Base-by-base conservation (phyloP, 257 asterid species). In the Solanum infundibuliforme region DNA sequence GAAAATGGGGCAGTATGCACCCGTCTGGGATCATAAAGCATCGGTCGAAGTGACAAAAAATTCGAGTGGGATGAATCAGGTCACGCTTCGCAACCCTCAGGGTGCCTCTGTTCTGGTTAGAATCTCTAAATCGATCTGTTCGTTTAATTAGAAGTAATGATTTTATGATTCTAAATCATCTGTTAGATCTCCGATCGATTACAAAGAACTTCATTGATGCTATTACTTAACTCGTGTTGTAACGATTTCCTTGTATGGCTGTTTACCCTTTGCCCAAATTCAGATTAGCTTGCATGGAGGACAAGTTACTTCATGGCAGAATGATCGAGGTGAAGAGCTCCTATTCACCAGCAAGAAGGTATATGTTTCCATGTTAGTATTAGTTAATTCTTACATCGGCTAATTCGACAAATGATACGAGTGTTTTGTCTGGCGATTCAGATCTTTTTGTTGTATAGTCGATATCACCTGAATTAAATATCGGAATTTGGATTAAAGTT, bases 271-370 rank as follows among this genome's bases (percentile, higher is more conserved):
- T 69, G 18, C 39, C 36, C 84, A 14, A 48, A 21, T 89, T 66
- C 92, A 97, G 99, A 95, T 97, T 69, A 95, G 97, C 91, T 88
- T 97, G 93, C 93, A 91, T 5, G 98, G 99, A 84, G 99, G 96
- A 83, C 97, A 95, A 89, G 96, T 97, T 83, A 90, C 95, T 89
- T 97, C 99, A 0, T 97, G 98, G 98, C 92, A 96, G 91, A 95
- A 93, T 82, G 96, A 92, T 71, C 93, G 93, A 66, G 99, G 99
- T 36, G 98, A 97, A 92, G 99, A 97, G 88, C 98, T 94, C 85
- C 90, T 95, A 48, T 97, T 97, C 93, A 93, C 98, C 85, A 95
- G 95, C 90, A 95, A 94, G 87, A 97, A 95, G 99, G 99, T 97
- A 92, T 48, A 89, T 79, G 29, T 83, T 43, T 46, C 85, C 39